Evolutionary conservation across 352 stramenopile species (phyloP), one percentile per base, ranked within the genome.

Genomic region (Phytophthora colocasiae): DNA sequence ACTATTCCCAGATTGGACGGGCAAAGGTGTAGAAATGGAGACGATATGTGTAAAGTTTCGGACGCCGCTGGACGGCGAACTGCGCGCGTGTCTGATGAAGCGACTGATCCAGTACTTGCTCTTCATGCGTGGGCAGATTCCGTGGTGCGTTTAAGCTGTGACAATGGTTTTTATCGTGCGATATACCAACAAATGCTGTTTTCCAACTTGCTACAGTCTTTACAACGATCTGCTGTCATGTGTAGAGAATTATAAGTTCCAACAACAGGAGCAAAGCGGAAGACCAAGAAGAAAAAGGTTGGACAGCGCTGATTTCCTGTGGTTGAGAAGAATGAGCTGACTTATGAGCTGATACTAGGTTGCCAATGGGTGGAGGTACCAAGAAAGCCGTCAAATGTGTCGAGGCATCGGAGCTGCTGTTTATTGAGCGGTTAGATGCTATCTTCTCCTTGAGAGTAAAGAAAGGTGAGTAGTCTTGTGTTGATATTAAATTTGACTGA

Each of bases 81-180:
- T 85, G 27, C 68, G 78, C 50, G 78, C 62, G 19, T 56, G 31
- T 19, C 80, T 92, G 51, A 58, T 70, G 45, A 40, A 38, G 36
- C 63, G 76, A 10, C 59, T 89, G 15, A 58, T 79, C 36, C 76
- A 89, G 49, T 87, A 85, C 55, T 46, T 91, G 57, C 72, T 92
- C 22, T 92, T 81, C 49, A 77, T 89, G 51, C 81, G 84, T 45
- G 80, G 80, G 0, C 84, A 92, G 64, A 83, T 89, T 48, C 84
- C 81, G 39, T 88, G 78, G 84, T 92, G 60, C 60, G 64, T 56
- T 22, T 6, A 36, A 4, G 1, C 47, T 39, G 7, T 7, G 22
- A 65, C 26, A 6, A 1, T 19, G 7, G 43, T 9, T 11, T 38
- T 27, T 15, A 44, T 56, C 29, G 41, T 51, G 32, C 5, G 38